Base-by-base conservation (phyloP, 345 rosid genomes). In the Zanthoxylum bungeanum region DNA sequence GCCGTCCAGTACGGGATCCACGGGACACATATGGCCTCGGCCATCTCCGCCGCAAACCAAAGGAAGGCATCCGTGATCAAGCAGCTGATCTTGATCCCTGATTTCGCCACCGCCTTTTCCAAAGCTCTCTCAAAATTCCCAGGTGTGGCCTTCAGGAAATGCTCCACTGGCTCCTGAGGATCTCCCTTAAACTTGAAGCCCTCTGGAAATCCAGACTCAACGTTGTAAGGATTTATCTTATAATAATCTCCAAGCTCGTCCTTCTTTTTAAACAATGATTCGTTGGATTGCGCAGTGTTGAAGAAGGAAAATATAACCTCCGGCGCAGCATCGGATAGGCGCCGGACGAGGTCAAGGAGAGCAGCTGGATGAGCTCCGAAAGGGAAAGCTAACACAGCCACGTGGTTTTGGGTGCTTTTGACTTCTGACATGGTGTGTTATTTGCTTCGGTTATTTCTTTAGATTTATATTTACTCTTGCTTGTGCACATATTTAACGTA, bases 61-160 rank as follows among this genome's bases (percentile, higher is more conserved):
- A 60, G 76, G 25, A 88, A 88, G 3, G 84, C 91, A 40, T 88
- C 93, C 3, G 83, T 71, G 3, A 88, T 21, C 36, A 88, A 58
- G 68, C 86, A 80, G 44, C 63, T 78, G n/a, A 85, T 31, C 7
- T n/a, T 39, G 55, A 31, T 56, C 33, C 86, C 84, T 0, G 69
- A 69, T 57, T 53, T 85, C 44, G 42, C 68, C 68, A 81, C 78
- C 1, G 79, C 78, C 22, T 2, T 44, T 2, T 71, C 42, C 60
- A 82, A 39, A 12, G 73, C 88, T 4, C 22, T 64, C 69, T 31
- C 34, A n/a, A 79, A 80, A 58, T 80, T 86, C 36, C 30, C 84
- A 14, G 85, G 87, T 33, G 49, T 58, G 5, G 75, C 83, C 64
- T 66, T 70, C 39, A 84, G 12, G 57, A 88, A 86, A 30, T 69